Evolutionary conservation across 345 rosid species (phyloP).

Genomic region (Populus deltoides): DNA sequence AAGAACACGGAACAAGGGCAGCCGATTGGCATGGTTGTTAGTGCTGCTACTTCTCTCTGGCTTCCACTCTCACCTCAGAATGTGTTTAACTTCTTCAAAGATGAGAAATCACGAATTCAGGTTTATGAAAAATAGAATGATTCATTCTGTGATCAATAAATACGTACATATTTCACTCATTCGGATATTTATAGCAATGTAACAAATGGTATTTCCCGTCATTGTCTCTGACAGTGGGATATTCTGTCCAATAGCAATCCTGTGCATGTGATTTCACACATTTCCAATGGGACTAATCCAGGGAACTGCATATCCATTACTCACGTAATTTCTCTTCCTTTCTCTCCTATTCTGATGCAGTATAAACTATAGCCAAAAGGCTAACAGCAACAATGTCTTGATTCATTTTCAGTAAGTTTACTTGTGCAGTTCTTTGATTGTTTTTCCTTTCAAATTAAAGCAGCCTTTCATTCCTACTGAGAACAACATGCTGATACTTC

Average conservation of each 20-base stretch:
- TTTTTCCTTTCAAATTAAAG: not conserved
- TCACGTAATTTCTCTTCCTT: conserved; percentile 30
- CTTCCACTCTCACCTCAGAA: conserved; percentile 43
- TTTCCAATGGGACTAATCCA: conserved; percentile 41
- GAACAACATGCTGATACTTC: conserved; percentile 47
- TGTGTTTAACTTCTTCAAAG: conserved; percentile 45
- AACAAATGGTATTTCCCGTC: not conserved
- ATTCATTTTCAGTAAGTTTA: not conserved
- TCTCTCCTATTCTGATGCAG: not conserved
- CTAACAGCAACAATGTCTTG: not conserved
- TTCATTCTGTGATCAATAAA: not conserved
- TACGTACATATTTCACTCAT: not conserved
- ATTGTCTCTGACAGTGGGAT: conserved; percentile 61
- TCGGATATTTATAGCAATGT: no score
- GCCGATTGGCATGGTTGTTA: conserved; percentile 46
- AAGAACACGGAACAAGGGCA: conserved; percentile 41
- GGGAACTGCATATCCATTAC: conserved; percentile 50
- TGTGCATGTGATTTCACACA: conserved; percentile 42
- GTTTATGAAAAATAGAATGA: conserved; percentile 17
- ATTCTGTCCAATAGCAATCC: conserved; percentile 41
- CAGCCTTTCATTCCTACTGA: conserved; percentile 30
- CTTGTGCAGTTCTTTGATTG: not conserved
- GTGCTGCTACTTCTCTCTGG: conserved; percentile 64
- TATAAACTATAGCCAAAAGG: not conserved
- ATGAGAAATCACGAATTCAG: conserved; percentile 40